Percentiles rank a stretch among this genome's conserved stretches.
Evolutionary conservation across 176 grass and related monocot species (phyloP).

Genomic region (sorghum (Sorghum bicolor)): Sorghum_bicolor_NCBIv3 NC_012878.2:54516501-54517000

Average conservation of each 20-base stretch:
- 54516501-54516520: conserved; percentile 27
- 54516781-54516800: conserved; percentile 2
- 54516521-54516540: conserved; percentile 44
- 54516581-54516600: neutral
- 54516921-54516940: neutral
- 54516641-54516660: conserved; percentile 30
- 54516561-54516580: conserved; percentile 6
- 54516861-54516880: conserved; percentile 2
- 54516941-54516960: neutral
- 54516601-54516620: conserved; percentile 12
- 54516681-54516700: neutral
- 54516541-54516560: conserved; percentile 23
- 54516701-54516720: conserved; percentile 36
- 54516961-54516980: neutral
- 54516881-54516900: neutral
- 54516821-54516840: neutral
- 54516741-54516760: neutral
- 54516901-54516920: neutral
- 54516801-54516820: neutral
- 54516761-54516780: neutral
- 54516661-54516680: neutral
- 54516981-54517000: neutral
- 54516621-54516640: neutral
- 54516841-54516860: neutral
- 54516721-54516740: neutral